Base-by-base conservation (phyloP, 495 filamentous ascomycete species). In the Penicillium bovifimosum region DNA sequence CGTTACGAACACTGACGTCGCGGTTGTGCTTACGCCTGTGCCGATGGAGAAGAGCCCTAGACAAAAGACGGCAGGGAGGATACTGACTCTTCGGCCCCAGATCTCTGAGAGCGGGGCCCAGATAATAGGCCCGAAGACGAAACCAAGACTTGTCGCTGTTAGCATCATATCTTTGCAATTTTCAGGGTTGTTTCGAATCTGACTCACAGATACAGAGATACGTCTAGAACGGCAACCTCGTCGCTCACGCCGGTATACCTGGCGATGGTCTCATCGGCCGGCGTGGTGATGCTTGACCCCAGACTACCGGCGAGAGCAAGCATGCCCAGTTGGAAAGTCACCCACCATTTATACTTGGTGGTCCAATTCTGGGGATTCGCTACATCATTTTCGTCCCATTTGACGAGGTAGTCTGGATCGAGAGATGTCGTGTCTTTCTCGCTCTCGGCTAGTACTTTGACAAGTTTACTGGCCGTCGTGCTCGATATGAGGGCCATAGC, bases 321-420 rank as follows among this genome's bases (percentile, higher is more conserved):
- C 70, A 80, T 71, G 5, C 71, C 68, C 51, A 81, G 51, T 39
- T 76, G 74, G 32, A 77, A 70, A 3, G 77, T 78, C 20, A 79
- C 62, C 68, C 70, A 78, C 47, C 59, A 66, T 58, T 77, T 80
- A 52, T 76, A 77, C 7, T 8, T 14, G 9, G 51, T 56, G 1
- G 47, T 51, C 72, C 73, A 80, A 53, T 79, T 79, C 27, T 69
- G 64, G 4, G 78, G 78, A 47, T 80, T 81, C 20, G 33, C 32
- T 10, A 14, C 32, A 17, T 62, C 56, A 31, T 53, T 33, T 1
- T 7, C 9, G 13, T 59, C 52, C 35, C 50, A 61, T 11, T 54
- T 40, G 9, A 51, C 42, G 6, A 53, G 40, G 32, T 41, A 52
- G 35, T 18, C 52, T 11, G 46, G 34, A 39, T 48, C 46, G 10